Base-by-base conservation (phyloP, 805 yeast genomes). In the Starmerella ratchasimensis region DNA sequence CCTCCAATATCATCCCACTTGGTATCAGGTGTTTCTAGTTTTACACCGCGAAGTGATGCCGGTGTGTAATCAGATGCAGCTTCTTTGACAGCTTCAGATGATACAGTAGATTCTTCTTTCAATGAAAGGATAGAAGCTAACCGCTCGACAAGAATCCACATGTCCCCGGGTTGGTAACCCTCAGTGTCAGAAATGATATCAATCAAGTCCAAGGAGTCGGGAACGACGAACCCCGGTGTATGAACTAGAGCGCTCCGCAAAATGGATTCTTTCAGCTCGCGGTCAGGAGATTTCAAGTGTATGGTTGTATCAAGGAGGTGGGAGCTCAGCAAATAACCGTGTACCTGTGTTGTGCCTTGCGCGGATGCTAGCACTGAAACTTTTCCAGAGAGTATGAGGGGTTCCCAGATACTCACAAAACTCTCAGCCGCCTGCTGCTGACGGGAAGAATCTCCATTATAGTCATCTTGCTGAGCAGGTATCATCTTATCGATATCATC, bases 1-100 rank as follows among this genome's bases (percentile, higher is more conserved):
- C 96, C 98, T 5, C 97, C 98, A 46, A 88, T 82, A 48, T 84
- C 94, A 2, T 65, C 50, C 98, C 98, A 88, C 32, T 69, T 68
- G 0, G 75, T 71, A 1, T 73, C 59, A 0, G 88, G 74, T 50
- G 80, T 83, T 47, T 83, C 83, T 9, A 86, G 62, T 53, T 83
- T 82, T 5, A 83, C 93, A 0, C 94, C 94, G 37, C 94, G 68
- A 37, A 88, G 60, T 33, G 82, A 75, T 0, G 93, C 72, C 0
- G 97, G 95, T 1, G 74, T 71, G 48, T 69, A 88, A 1, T 74
- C 80, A 10, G 66, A 56, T n/a, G 80, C 52, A 0, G 93, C 81
- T 7, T 56, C 60, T 14, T 65, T 60, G 40, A 82, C 71, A 38
- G 72, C 47, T 4, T 49, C 50, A 44, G 43, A 38, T 9, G 43